Base-by-base conservation (phyloP, 2,329 filamentous ascomycete genomes). In the Drechslerella stenobrocha region DNA sequence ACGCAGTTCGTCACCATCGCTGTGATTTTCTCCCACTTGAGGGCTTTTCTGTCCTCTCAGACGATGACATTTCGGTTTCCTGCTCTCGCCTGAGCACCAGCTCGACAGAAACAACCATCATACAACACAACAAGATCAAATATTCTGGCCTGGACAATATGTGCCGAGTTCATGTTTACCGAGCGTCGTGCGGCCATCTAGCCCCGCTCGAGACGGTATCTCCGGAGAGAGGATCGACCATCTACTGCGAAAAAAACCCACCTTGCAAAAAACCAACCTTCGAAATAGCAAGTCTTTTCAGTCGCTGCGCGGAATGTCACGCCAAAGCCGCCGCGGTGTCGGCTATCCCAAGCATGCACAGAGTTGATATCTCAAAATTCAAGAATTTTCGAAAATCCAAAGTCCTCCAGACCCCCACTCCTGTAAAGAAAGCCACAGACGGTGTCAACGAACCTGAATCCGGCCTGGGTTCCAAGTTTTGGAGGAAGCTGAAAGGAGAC, bases 301-400 rank as follows among this genome's bases (percentile, higher is more conserved):
- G 55, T 42, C 47, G 56, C 34, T 67, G 63, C 28, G 52, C 63
- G 3, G 55, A 67, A 20, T 67, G 63, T n/a, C 55, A 67, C 22
- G 63, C 63, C 18, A 56, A 42, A 46, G 48, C 50, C n/a, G 55
- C 51, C 3, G 47, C 52, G 15, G 50, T 50, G 18, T 46, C 52
- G 8, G 40, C 63, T 22, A 50, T 67, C 18, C 63, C 63, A 5
- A 59, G 44, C 24, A 67, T 67, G 63, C 63, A 67, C 35, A 55
- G 55, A 40, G 63, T 67, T 30, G 63, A 67, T 32, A 44, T 67
- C 22, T 60, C 63, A n/a, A 67, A 67, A 34, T 67, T 67, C 55
- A 59, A 67, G 40, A 51, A 45, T 28, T 18, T 42, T 7, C 63
- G 63, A 30, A 59, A 66, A 46, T 40, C 46, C n/a, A 52, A 37